Evolutionary conservation across 2,329 filamentous ascomycete species (phyloP).

Genomic region (Pseudopithomyces maydicus): DNA sequence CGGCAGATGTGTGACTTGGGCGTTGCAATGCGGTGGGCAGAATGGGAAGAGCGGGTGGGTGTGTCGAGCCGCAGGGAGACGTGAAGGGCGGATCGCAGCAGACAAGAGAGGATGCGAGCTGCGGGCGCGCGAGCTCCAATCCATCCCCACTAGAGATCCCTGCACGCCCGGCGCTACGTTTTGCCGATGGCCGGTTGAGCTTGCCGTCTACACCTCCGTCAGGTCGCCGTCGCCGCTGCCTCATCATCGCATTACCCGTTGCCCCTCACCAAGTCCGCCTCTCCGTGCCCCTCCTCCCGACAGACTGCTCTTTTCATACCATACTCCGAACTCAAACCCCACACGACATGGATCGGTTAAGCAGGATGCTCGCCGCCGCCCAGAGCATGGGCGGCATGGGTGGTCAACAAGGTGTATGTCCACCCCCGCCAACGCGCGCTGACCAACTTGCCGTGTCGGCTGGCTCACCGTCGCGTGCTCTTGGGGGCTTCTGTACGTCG

Average conservation of each 20-base stretch:
- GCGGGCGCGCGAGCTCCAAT: conserved; percentile 17
- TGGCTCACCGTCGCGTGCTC: background rate
- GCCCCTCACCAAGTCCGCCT: conserved; percentile 5
- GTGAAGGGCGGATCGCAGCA: conserved; percentile 6
- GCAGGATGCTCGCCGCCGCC: conserved; percentile 81
- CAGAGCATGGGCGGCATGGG: conserved; percentile 70
- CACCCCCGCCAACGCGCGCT: background rate
- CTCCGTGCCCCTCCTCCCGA: conserved; percentile 2
- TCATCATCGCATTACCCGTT: conserved; percentile 3
- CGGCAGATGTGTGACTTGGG: background rate
- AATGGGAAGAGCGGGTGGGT: background rate
- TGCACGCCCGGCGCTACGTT: conserved; percentile 14
- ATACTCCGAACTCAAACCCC: conserved; percentile 5
- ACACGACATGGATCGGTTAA: conserved; percentile 81
- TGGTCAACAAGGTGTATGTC: conserved; percentile 40
- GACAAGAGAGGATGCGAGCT: conserved; percentile 10
- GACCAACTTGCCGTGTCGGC: background rate
- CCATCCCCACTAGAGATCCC: conserved; percentile 16
- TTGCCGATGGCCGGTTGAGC: background rate
- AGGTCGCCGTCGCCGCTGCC: conserved; percentile 7
- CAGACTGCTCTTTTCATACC: background rate
- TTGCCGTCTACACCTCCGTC: conserved; percentile 9
- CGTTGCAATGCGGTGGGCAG: background rate
- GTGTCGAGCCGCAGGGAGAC: background rate
- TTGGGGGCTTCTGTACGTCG: background rate